These are phyloP conservation scores for Nicotiana rustica DNA, from an alignment of 305 asterid genomes.

Conservation along the genomic window DNA sequence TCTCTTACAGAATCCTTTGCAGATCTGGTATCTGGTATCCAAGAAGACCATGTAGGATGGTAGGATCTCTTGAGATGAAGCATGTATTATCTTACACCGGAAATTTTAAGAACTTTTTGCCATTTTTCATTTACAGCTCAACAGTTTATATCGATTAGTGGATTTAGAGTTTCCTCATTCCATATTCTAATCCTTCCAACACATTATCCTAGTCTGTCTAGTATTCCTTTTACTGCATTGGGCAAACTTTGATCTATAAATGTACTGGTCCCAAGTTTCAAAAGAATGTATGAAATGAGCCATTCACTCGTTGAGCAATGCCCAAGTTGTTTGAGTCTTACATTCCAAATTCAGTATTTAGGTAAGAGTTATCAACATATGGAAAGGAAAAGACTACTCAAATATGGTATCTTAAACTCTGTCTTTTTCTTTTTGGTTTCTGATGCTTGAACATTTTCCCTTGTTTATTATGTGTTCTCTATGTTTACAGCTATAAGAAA, in stretches of 20 bases:
- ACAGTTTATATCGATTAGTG: conserved; percentile 22
- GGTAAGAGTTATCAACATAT: neutral
- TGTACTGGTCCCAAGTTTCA: conserved; percentile 27
- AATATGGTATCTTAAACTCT: neutral
- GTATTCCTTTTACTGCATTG: conserved; percentile 30
- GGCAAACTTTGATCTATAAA: conserved; percentile 15
- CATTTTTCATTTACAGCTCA: conserved; percentile 27
- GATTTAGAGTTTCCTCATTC: conserved; percentile 29
- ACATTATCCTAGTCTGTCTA: conserved; percentile 18
- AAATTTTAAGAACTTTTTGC: conserved; percentile 12
- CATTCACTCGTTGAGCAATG: neutral
- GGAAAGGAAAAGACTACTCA: neutral
- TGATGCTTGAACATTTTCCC: neutral
- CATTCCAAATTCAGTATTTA: neutral
- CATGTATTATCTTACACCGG: conserved; percentile 33
- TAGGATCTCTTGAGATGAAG: conserved; percentile 33
- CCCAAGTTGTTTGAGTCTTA: neutral
- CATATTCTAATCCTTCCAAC: conserved; percentile 24
- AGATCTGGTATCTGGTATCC: conserved; percentile 22
- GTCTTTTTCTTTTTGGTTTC: no score
- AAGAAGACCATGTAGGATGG: conserved; percentile 26
- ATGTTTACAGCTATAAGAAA: no score
- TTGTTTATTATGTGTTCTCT: no score
- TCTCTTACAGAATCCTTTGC: conserved; percentile 28
- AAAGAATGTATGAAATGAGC: conserved; percentile 22